A percentile compares a stretch with the other conserved stretches of the same genome.
These are phyloP conservation scores for Effrenium voratum DNA, from an alignment of 73 alveolate genomes.

Conservation along the genomic window DNA sequence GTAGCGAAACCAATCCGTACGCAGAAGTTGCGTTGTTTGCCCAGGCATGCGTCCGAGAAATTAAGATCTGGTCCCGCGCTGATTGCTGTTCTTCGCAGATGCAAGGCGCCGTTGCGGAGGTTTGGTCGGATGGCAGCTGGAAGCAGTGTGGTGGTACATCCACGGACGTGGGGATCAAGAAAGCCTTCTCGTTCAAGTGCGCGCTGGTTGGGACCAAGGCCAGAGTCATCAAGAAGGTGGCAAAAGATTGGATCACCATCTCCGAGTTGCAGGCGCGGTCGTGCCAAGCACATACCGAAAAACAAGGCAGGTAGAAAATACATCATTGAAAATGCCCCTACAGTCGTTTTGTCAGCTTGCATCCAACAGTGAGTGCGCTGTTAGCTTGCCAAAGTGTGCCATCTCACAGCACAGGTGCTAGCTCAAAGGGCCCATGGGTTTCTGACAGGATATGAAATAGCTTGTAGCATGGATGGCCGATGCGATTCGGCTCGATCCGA, in stretches of 20 bases:
- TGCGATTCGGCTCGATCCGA: no score
- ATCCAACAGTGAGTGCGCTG: no score
- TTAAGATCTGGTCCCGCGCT: conserved; percentile 4
- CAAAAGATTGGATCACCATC: background rate
- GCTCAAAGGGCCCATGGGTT: no score
- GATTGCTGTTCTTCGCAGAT: conserved; percentile 14
- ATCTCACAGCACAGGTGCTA: no score
- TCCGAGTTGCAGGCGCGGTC: conserved; percentile 16
- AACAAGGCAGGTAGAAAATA: no score
- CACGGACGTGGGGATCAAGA: background rate
- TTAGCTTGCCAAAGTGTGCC: no score
- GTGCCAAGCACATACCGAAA: no score
- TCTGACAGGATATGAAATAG: no score
- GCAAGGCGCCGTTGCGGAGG: conserved; percentile 11
- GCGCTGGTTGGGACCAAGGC: conserved; percentile 17
- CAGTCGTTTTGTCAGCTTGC: no score
- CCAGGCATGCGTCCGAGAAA: background rate
- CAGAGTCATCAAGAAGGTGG: background rate
- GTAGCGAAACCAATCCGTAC: background rate
- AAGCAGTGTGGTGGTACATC: conserved; percentile 19
- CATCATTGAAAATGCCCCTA: no score
- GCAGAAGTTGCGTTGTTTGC: conserved; percentile 24
- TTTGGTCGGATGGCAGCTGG: conserved; percentile 29
- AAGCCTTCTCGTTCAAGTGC: conserved; percentile 24
- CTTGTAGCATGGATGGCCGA: no score